phyloP scores from a whole-genome alignment of 2,329 filamentous ascomycete species.

The Exophiala dermatitidis region DNA sequence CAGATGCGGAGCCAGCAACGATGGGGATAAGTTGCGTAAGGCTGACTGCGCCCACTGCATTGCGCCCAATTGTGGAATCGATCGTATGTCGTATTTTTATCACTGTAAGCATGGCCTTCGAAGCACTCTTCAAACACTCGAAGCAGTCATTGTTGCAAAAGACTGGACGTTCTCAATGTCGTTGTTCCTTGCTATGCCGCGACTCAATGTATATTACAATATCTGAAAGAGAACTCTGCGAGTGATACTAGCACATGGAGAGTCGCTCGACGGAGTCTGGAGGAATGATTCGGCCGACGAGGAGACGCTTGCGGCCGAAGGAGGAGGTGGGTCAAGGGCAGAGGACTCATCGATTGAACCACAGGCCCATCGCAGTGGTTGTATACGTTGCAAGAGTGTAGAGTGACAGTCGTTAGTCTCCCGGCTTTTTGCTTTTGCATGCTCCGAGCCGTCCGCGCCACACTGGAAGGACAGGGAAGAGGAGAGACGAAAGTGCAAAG shows the following conservation, averaged over 20 bases:
- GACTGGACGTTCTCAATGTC: too few relatives aligned
- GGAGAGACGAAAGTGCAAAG: background rate
- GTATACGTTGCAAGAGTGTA: conserved; percentile 1
- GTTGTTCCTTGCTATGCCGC: too few relatives aligned
- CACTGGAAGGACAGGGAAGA: conserved; percentile 7
- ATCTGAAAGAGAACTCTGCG: background rate
- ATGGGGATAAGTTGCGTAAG: too few relatives aligned
- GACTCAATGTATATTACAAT: background rate
- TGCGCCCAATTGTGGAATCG: too few relatives aligned
- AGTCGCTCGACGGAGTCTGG: conserved; percentile 1
- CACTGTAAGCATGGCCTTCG: too few relatives aligned
- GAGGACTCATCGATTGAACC: background rate
- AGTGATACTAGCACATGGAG: background rate
- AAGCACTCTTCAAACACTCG: too few relatives aligned
- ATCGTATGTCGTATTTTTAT: too few relatives aligned
- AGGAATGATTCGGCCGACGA: conserved; percentile 12
- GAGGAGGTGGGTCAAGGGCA: background rate
- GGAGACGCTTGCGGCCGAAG: background rate
- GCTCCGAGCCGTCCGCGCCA: conserved; percentile 7
- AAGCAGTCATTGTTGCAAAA: too few relatives aligned
- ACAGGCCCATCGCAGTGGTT: background rate
- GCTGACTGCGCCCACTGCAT: too few relatives aligned
- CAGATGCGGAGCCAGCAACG: too few relatives aligned
- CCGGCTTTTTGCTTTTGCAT: background rate
- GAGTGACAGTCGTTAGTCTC: background rate